Percentiles rank a stretch among this genome's conserved stretches.
These are phyloP conservation scores for Saccharum officinarum DNA, from an alignment of 176 grass and related monocot genomes.

Conservation along the genomic window DNA sequence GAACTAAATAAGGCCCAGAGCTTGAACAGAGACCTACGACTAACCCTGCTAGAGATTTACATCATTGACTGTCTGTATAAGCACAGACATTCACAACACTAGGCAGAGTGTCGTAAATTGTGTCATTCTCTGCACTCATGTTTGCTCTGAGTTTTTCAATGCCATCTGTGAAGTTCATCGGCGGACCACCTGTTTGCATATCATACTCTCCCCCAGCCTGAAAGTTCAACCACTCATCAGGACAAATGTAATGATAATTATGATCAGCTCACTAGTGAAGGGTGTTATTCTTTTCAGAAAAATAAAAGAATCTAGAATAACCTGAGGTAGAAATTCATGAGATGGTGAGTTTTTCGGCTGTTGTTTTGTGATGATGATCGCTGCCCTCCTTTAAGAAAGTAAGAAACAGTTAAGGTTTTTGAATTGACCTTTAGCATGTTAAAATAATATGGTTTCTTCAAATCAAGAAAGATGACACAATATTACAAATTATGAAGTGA, in stretches of 20 bases:
- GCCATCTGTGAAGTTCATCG: slow-evolving; percentile 52
- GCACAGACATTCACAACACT: no score
- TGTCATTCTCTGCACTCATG: slow-evolving; percentile 42
- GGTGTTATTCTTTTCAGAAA: neutral
- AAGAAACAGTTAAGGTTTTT: slow-evolving; percentile 19
- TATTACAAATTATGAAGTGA: slow-evolving; percentile 42
- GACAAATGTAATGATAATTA: slow-evolving; percentile 19
- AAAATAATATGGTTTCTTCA: neutral
- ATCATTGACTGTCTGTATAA: no score
- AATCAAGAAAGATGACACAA: slow-evolving; percentile 4
- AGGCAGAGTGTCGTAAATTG: slow-evolving; percentile 14
- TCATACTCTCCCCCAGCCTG: slow-evolving; percentile 60
- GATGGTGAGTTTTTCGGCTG: slow-evolving; percentile 39
- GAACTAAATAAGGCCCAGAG: no score
- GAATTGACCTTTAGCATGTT: slow-evolving; percentile 24
- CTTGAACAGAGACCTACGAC: no score
- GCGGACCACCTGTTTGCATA: slow-evolving; percentile 39
- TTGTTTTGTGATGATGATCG: slow-evolving; percentile 43
- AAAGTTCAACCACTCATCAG: slow-evolving; percentile 35
- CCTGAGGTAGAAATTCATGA: slow-evolving; percentile 40
- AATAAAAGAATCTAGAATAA: slow-evolving; percentile 44
- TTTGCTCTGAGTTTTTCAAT: slow-evolving; percentile 65
- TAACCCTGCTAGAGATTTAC: no score
- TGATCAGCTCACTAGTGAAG: slow-evolving; percentile 2
- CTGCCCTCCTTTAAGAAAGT: slow-evolving; percentile 44